Percentiles rank a stretch among this genome's conserved stretches.
Conservation (phyloP, 805 yeast genomes). For the Monosporozyma yasuniensis region DNA sequence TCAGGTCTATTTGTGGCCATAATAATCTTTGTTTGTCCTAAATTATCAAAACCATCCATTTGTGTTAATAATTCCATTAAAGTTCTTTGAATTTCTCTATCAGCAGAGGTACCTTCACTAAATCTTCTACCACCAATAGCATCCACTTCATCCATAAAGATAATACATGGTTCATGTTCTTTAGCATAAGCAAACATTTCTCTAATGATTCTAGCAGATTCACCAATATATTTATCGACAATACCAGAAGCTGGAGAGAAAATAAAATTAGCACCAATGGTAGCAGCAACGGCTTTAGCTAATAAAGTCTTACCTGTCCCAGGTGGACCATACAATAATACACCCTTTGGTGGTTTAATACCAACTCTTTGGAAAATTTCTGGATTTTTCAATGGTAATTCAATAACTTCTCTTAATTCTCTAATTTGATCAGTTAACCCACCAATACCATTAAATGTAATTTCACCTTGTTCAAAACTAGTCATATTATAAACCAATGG, state of each 20-base stretch:
- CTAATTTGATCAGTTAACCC: slow-evolving; percentile 93
- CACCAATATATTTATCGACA: slow-evolving; percentile 97
- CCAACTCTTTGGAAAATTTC: slow-evolving; percentile 94
- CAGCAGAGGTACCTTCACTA: slow-evolving; percentile 97
- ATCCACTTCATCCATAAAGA: slow-evolving; percentile 97
- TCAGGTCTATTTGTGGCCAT: slow-evolving; percentile 99
- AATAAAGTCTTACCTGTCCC: slow-evolving; percentile 95
- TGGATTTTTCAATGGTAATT: slow-evolving; percentile 92
- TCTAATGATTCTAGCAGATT: slow-evolving; percentile 89
- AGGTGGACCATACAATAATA: slow-evolving; percentile 92
- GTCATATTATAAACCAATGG: slow-evolving; percentile 98
- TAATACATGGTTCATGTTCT: slow-evolving; percentile 96
- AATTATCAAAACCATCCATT: slow-evolving; percentile 96
- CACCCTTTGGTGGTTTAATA: slow-evolving; percentile 98
- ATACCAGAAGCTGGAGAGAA: slow-evolving; percentile 98
- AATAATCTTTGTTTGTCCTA: slow-evolving; percentile 93
- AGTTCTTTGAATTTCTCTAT: slow-evolving; percentile 96
- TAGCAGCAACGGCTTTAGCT: slow-evolving; percentile 97
- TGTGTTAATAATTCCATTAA: slow-evolving; percentile 94
- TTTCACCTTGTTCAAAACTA: slow-evolving; percentile 94
- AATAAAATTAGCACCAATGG: slow-evolving; percentile 95
- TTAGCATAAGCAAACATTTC: slow-evolving; percentile 97
- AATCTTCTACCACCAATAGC: slow-evolving; percentile 98
- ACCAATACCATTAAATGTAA: slow-evolving; percentile 91
- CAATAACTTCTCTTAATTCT: slow-evolving; percentile 95